phyloP scores from a whole-genome alignment of 228 moss, liverwort and hornwort species.

The Sphagnum fallax region DNA sequence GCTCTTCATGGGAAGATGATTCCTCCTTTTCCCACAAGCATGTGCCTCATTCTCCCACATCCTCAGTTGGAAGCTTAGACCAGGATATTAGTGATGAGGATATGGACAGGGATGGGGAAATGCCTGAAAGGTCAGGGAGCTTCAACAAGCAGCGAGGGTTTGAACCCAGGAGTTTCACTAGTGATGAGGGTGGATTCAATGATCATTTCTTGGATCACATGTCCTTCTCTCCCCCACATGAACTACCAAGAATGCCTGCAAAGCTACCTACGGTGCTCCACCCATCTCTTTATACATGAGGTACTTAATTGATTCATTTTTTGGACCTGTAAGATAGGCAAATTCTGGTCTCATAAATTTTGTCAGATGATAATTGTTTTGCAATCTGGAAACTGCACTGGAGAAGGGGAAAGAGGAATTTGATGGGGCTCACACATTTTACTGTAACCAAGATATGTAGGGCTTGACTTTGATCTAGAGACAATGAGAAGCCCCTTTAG shows the following conservation, averaged over 20 bases:
- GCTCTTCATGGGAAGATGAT: slow-evolving; percentile 41
- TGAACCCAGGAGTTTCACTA: slow-evolving; percentile 36
- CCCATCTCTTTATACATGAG: slow-evolving; percentile 44
- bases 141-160: slow-evolving; percentile 26
- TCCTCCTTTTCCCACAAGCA: slow-evolving; percentile 8
- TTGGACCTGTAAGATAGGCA: slow-evolving; percentile 39
- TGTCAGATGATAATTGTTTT: no score
- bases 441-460: no score
- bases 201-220: slow-evolving; percentile 84
- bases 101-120: slow-evolving; percentile 21
- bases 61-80: slow-evolving; percentile 26
- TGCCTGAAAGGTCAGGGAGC: slow-evolving; percentile 19
- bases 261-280: slow-evolving; percentile 62
- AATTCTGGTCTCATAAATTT: neutral
- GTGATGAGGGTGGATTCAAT: slow-evolving; percentile 36
- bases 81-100: slow-evolving; percentile 18
- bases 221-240: slow-evolving; percentile 76
- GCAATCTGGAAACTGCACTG: no score
- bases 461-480: no score
- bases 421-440: no score
- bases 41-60: slow-evolving; percentile 21
- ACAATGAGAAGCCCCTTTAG: no score
- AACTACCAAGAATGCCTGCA: slow-evolving; percentile 60
- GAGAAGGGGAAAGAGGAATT: no score
- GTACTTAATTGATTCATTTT: neutral